phyloP scores from a whole-genome alignment of 1,284 basidiomycete species.

The Tilletia walkeri region DNA sequence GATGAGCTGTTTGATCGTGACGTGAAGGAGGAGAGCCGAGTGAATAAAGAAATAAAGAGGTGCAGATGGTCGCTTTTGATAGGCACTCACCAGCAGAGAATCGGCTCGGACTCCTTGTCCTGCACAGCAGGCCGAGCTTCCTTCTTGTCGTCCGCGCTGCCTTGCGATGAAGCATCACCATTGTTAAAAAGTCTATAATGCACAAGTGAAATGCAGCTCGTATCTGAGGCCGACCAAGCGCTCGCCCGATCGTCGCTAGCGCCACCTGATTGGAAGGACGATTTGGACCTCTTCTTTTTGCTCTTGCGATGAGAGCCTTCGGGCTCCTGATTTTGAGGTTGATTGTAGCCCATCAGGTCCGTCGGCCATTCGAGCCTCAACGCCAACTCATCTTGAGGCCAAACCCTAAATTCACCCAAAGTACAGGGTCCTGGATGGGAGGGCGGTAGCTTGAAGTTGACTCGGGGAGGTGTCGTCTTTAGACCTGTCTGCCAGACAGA shows the following conservation, averaged over 20 bases:
- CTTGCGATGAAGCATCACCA: too few relatives aligned
- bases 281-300: too few relatives aligned
- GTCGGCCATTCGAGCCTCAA: constrained; percentile 3
- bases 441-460: neutral
- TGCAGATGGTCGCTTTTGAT: too few relatives aligned
- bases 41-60: neutral
- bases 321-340: neutral
- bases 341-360: neutral
- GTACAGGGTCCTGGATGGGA: neutral
- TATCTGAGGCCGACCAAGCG: too few relatives aligned
- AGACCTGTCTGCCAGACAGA: neutral
- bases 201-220: too few relatives aligned
- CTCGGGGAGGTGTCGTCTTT: neutral
- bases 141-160: neutral
- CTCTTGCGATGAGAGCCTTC: too few relatives aligned
- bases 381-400: neutral
- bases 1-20: neutral
- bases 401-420: neutral
- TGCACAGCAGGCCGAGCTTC: neutral
- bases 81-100: neutral
- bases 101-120: neutral
- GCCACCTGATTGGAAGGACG: too few relatives aligned
- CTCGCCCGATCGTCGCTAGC: too few relatives aligned
- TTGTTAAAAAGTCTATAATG: too few relatives aligned
- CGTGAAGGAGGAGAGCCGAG: neutral